Evolutionary conservation across 257 asterid genomes (phyloP), one percentile per base, ranked within the genome.

Genomic region (Anisodus tanguticus): DNA sequence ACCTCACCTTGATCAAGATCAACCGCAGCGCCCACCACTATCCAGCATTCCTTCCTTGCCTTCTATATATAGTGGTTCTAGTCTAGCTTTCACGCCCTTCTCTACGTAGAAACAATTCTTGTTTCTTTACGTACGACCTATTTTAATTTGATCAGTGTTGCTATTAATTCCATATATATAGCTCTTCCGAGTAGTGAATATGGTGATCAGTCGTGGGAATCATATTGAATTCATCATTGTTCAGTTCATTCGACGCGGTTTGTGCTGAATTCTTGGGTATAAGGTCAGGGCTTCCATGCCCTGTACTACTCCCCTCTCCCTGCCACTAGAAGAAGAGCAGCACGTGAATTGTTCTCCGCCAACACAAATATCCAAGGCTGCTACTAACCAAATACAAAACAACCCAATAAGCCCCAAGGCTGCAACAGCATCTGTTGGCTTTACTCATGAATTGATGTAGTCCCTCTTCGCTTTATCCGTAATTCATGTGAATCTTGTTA

Each of bases 191-290:
- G 57, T 60, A 7, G 67, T 58, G 63, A 57, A 2, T 53, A 17
- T 45, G 4, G 51, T 45, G 5, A 19, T 19, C 3, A 39, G 26
- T 0, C 26, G 26, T 22, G 26, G 64, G 64, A 17, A 59, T 59
- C 76, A 85, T 22, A 22, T 22, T 86, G 88, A 86, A 86, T 63
- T 86, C 91, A 4, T 88, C 91, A 3, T 78, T 85, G 31, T 86
- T 90, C 88, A 90, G 91, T 81, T 84, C 90, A 2, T 90, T 90
- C 71, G 92, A 90, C 7, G 92, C 88, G 8, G 85, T 85, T 35
- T 87, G 66, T 22, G 90, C 89, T 4, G 91, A 90, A 85, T 58
- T 88, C 79, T 17, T 87, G 53, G 91, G 0, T 85, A 69, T 82
- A 82, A 72, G 7, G 67, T 79, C 39, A 47, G 49, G 19, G 60